These are phyloP conservation scores for Ceratobasidium theobromae DNA, from an alignment of 1,284 basidiomycete species.

Conservation along the genomic window DNA sequence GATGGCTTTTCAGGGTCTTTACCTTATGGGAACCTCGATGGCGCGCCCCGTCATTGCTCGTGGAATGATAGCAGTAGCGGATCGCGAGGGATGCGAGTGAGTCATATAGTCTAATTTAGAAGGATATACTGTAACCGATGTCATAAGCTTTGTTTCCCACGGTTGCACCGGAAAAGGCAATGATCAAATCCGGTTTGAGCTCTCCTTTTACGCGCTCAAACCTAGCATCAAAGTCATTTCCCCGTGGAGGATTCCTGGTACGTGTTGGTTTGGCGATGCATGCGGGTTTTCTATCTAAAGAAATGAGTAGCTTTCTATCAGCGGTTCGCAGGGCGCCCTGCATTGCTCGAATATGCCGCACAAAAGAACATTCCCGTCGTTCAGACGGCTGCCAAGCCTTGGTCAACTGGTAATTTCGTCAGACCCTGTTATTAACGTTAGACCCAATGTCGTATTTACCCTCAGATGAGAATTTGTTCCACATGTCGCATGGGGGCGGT, in stretches of 20 bases:
- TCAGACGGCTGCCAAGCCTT: slow-evolving; percentile 96
- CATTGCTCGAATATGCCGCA: slow-evolving; percentile 87
- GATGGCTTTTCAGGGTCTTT: slow-evolving; percentile 72
- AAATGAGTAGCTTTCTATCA: slow-evolving; percentile 82
- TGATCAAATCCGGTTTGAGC: slow-evolving; percentile 99
- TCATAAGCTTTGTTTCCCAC: slow-evolving; percentile 93
- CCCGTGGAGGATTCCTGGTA: slow-evolving; percentile 94
- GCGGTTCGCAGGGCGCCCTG: slow-evolving; percentile 93
- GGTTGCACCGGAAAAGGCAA: slow-evolving; percentile 99
- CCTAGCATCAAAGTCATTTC: slow-evolving; percentile 99
- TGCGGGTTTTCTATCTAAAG: neutral
- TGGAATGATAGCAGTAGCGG: slow-evolving; percentile 96
- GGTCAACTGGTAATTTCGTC: slow-evolving; percentile 71
- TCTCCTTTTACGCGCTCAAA: slow-evolving; percentile 98
- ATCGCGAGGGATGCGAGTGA: slow-evolving; percentile 88
- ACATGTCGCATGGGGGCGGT: slow-evolving; percentile 99
- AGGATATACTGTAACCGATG: slow-evolving; percentile 10
- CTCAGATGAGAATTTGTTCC: slow-evolving; percentile 98
- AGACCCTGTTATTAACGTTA: neutral
- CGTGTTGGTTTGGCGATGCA: slow-evolving; percentile 34
- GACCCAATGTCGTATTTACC: neutral
- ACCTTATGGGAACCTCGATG: slow-evolving; percentile 96
- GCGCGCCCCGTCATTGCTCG: slow-evolving; percentile 98
- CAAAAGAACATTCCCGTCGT: slow-evolving; percentile 90
- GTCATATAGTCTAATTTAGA: slow-evolving; percentile 36